Base-by-base conservation (phyloP, 1,284 basidiomycete species). In the Pyrrhoderma lamaoense region DNA sequence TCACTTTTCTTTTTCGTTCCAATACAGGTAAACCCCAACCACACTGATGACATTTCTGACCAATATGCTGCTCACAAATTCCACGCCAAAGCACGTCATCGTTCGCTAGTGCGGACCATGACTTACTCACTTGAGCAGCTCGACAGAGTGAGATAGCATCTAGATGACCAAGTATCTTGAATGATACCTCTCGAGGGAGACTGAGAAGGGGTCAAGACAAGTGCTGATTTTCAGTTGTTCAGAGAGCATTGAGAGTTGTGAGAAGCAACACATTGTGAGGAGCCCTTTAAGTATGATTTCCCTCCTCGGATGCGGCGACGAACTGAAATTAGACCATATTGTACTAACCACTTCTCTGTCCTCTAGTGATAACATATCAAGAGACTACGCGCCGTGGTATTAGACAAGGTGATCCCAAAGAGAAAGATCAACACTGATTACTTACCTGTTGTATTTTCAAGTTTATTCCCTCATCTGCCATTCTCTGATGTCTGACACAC, bases 261-360 rank as follows among this genome's bases (percentile, higher is more conserved):
- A 92, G 72, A 96, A 98, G 70, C 95, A 99, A 68, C 95, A 99
- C 91, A 99, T 99, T n/a, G 96, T 98, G 60, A 99, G 82, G 54
- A 99, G 79, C 27, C 95, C 95, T 62, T 93, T 92, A 43, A 99
- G 84, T 63, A 99, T 98, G 62, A 99, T 80, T 38, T 90, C 89
- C 38, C 95, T 81, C 34, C 91, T 83, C 8, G 87, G 81, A 62
- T 96, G 93, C 0, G 93, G 84, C 0, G 95, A 96, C 0, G 91
- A 91, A 9, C 93, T 96, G 70, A 99, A 99, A 61, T 86, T 89
- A 53, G 93, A 91, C 96, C 96, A 99, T 56, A 98, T 84, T 5
- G 88, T 80, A 61, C 87, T 98, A 64, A 99, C 88, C 21, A 87
- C 83, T 62, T 90, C 82, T 48, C 96, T 81, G 60, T 99, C 95